Evolutionary conservation across 768 basidiomycete genomes (phyloP).

Genomic region (Lactarius hatsudake): DNA sequence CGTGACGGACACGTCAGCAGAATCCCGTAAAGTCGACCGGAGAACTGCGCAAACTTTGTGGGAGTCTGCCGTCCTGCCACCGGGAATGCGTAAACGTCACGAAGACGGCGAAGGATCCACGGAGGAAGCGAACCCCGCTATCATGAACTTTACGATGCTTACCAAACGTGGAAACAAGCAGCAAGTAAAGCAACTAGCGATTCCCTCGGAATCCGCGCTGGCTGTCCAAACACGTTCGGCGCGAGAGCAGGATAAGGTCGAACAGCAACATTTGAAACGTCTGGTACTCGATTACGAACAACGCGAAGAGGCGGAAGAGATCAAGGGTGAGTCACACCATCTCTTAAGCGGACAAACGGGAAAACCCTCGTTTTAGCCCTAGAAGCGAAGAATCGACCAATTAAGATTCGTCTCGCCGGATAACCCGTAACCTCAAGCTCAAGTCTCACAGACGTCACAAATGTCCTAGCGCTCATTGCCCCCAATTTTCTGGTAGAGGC

Average conservation of each 20-base stretch:
- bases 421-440: slow-evolving; percentile 36
- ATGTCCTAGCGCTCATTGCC: slow-evolving; percentile 15
- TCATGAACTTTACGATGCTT: slow-evolving; percentile 92
- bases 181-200: slow-evolving; percentile 86
- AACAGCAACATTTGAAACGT: slow-evolving; percentile 96
- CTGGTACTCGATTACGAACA: slow-evolving; percentile 90
- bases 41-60: slow-evolving; percentile 83
- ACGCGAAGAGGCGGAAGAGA: slow-evolving; percentile 80
- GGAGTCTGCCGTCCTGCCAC: slow-evolving; percentile 81
- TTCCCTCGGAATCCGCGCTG: slow-evolving; percentile 83
- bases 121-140: slow-evolving; percentile 37
- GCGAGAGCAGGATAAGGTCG: slow-evolving; percentile 90
- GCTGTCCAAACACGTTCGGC: slow-evolving; percentile 90
- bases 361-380: slow-evolving; percentile 43
- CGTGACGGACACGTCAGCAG: slow-evolving; percentile 81
- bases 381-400: slow-evolving; percentile 64
- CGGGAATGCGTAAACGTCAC: slow-evolving; percentile 64
- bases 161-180: slow-evolving; percentile 93
- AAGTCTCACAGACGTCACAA: slow-evolving; percentile 12
- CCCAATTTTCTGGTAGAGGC: slow-evolving; percentile 13
- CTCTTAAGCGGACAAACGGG: not conserved
- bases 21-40: slow-evolving; percentile 84
- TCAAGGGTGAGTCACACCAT: slow-evolving; percentile 52
- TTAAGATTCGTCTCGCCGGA: slow-evolving; percentile 78
- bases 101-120: slow-evolving; percentile 54